Percentiles rank a stretch among this genome's conserved stretches.
Evolutionary conservation across 140 eudicot genomes (phyloP).

Genomic region (Senecio squalidus): DNA sequence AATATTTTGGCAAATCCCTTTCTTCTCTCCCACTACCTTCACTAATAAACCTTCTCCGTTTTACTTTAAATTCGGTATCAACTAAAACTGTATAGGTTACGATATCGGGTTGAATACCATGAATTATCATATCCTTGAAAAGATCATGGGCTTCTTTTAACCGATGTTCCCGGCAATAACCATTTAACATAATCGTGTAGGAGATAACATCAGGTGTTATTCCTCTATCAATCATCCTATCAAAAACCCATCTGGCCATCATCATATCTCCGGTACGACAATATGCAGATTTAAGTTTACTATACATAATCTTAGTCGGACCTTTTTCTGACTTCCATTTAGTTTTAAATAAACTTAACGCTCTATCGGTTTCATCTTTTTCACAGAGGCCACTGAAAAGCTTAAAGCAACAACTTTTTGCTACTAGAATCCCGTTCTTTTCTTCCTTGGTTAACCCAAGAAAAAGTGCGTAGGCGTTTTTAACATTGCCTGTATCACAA

Average conservation of each 20-base stretch:
- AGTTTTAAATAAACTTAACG: conserved; percentile 37
- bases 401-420: conserved; percentile 28
- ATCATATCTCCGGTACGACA: conserved; percentile 55
- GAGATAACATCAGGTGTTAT: conserved; percentile 45
- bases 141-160: conserved; percentile 45
- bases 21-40: conserved; percentile 1
- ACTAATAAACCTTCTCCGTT: conserved; percentile 17
- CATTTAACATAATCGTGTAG: conserved; percentile 70
- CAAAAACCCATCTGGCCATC: conserved; percentile 52
- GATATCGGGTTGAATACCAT: conserved; percentile 64
- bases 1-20: conserved; percentile 16
- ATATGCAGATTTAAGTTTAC: conserved; percentile 41
- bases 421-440: conserved; percentile 4
- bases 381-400: conserved; percentile 48
- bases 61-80: conserved; percentile 44
- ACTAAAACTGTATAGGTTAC: conserved; percentile 57
- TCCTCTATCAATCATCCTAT: conserved; percentile 38
- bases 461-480: conserved; percentile 44
- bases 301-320: conserved; percentile 44
- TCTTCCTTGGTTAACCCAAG: conserved; percentile 35
- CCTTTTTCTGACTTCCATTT: conserved; percentile 29
- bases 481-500: conserved; percentile 38
- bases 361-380: conserved; percentile 39
- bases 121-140: conserved; percentile 46
- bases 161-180: conserved; percentile 40